phyloP scores from a whole-genome alignment of 768 basidiomycete genomes.

The Amanita inopinata region DNA sequence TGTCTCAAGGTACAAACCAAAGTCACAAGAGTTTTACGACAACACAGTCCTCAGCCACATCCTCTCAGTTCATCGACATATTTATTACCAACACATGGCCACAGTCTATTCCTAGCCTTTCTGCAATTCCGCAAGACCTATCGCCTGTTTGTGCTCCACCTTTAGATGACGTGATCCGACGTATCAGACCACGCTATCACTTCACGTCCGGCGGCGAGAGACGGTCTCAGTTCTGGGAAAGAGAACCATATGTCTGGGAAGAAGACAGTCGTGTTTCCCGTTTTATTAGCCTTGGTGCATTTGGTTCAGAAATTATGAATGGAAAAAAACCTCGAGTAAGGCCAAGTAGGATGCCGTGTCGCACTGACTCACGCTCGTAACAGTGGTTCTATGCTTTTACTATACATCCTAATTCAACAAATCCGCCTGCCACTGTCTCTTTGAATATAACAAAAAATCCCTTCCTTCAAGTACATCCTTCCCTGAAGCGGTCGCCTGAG shows the following conservation, averaged over 20 bases:
- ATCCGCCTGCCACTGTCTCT: conserved; percentile 33
- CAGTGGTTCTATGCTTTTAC: conserved; percentile 99
- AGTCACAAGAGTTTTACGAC: conserved; percentile 57
- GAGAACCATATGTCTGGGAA: conserved; percentile 86
- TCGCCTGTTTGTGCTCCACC: conserved; percentile 39
- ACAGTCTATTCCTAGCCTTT: conserved; percentile 48
- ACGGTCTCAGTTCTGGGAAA: conserved; percentile 86
- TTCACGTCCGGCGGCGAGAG: conserved; percentile 60
- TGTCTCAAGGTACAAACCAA: conserved; percentile 40
- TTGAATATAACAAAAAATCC: conserved; percentile 66
- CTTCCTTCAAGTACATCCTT: conserved; percentile 34
- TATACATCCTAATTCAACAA: conserved; percentile 46
- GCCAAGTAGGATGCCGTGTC: conserved; percentile 9
- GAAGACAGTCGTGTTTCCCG: conserved; percentile 59
- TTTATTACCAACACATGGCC: conserved; percentile 80
- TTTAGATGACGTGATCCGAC: conserved; percentile 53
- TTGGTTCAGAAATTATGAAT: conserved; percentile 51
- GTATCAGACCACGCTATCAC: conserved; percentile 79
- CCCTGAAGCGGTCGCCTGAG: conserved; percentile 47
- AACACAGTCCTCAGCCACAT: conserved; percentile 49
- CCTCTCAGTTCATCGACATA: conserved; percentile 68
- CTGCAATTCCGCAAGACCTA: conserved; percentile 42
- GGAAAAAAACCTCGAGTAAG: conserved; percentile 82
- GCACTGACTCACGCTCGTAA: conserved; percentile 8
- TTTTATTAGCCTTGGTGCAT: conserved; percentile 83